Evolutionary conservation across 2,329 filamentous ascomycete species (phyloP), one percentile per base, ranked within the genome.

Genomic region (Clarireedia paspali): DNA sequence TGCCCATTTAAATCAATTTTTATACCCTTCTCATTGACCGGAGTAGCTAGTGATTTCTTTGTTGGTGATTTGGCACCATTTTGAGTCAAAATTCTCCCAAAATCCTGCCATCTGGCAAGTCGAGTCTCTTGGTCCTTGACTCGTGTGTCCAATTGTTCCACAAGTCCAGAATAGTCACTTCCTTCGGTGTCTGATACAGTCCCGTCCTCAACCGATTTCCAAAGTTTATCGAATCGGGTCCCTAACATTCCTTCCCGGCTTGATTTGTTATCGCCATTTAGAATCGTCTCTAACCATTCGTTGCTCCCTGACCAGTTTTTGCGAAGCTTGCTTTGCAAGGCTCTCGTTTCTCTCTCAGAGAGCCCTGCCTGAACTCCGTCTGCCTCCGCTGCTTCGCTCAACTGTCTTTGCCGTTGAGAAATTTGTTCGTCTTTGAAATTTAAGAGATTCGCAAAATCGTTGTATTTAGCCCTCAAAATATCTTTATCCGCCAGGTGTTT

Each of bases 241-340:
- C 78, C 78, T 14, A 95, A 68, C n/a, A 94, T 73, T 0, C 76
- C 78, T 58, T 88, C 86, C 34, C 75, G 79, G 26, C 74, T 74
- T 2, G 75, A 71, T 6, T 74, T 74, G 20, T 75, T 74, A 47
- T 89, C 85, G 2, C 88, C 88, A 50, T 85, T 77, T 0, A 94
- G 68, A 20, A 96, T 72, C 2, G 82, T 76, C 48, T 89, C 80
- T 63, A 89, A 78, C 85, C 90, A 92, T 55, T 82, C 79, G 57
- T 85, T 81, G 64, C 85, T 83, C 2, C 89, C 91, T 14, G 88
- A 77, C 91, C 91, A 96, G 62, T 90, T 89, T 59, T 84, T 83
- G 38, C 79, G 77, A 30, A 91, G 73, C 2, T 79, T 76, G 44
- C 79, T 80, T 63, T 84, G 78, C 56, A 89, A 72, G 3, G 72